Evolutionary conservation across 164 flowering plant genomes (phyloP).

Genomic region (Protea cynaroides): DNA sequence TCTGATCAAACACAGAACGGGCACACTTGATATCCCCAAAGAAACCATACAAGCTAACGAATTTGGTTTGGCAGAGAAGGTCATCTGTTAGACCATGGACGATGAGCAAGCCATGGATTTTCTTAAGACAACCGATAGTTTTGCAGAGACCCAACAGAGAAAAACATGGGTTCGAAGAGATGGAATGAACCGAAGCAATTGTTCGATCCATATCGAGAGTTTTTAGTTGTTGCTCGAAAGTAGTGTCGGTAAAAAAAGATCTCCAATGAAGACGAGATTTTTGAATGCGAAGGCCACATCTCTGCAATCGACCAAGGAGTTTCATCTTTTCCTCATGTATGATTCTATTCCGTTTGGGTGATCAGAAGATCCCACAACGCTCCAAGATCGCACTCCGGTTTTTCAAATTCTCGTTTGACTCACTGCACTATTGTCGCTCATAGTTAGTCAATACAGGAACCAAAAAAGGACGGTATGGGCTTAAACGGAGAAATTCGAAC

Average conservation of each 20-base stretch:
- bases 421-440: too few relatives aligned
- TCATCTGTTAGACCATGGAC: conserved; percentile 38
- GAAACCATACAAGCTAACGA: conserved; percentile 51
- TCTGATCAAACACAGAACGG: conserved; percentile 49
- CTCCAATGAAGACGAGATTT: conserved; percentile 13
- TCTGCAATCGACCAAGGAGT: conserved; percentile 7
- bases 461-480: too few relatives aligned
- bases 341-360: background rate
- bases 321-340: conserved; percentile 12
- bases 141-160: conserved; percentile 37
- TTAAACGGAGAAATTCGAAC: too few relatives aligned
- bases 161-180: conserved; percentile 29
- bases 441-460: too few relatives aligned
- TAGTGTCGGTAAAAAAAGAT: conserved; percentile 10
- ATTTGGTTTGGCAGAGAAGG: conserved; percentile 38
- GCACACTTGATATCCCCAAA: conserved; percentile 41
- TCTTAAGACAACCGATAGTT: conserved; percentile 31
- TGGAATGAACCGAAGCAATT: conserved; percentile 22
- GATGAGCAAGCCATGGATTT: conserved; percentile 38
- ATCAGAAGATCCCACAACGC: background rate
- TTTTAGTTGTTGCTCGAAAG: conserved; percentile 3
- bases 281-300: conserved; percentile 2
- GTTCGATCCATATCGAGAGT: conserved; percentile 10
- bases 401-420: too few relatives aligned
- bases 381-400: too few relatives aligned